A percentile compares a stretch with the other conserved stretches of the same genome.
These are phyloP conservation scores for Stemphylium beticola DNA, from an alignment of 2,329 filamentous ascomycete species.

Conservation along the genomic window DNA sequence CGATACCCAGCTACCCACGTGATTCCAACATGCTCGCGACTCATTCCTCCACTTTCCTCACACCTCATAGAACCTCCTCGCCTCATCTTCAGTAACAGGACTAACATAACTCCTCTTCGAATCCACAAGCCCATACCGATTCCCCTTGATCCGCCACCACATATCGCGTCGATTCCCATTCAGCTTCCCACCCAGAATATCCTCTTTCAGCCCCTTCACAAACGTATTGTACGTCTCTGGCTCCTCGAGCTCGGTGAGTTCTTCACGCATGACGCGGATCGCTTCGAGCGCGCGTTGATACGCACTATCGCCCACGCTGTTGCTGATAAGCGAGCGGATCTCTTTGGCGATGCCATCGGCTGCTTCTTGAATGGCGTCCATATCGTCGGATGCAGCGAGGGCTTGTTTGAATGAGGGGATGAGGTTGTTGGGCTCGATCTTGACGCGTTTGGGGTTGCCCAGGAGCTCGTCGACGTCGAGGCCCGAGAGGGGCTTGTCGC, in stretches of 20 bases:
- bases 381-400: slow-evolving; percentile 65
- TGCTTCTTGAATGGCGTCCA: slow-evolving; percentile 69
- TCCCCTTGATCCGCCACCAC: slow-evolving; percentile 75
- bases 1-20: no score
- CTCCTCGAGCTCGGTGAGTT: slow-evolving; percentile 76
- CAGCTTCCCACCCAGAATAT: slow-evolving; percentile 71
- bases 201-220: slow-evolving; percentile 72
- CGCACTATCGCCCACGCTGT: slow-evolving; percentile 75
- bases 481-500: slow-evolving; percentile 83
- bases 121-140: slow-evolving; percentile 75
- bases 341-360: slow-evolving; percentile 77
- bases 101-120: slow-evolving; percentile 67
- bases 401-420: slow-evolving; percentile 90
- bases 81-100: slow-evolving; percentile 72
- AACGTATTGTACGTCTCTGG: slow-evolving; percentile 79
- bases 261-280: slow-evolving; percentile 77
- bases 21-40: not conserved
- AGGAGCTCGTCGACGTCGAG: slow-evolving; percentile 86
- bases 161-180: slow-evolving; percentile 80
- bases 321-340: slow-evolving; percentile 70
- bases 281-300: slow-evolving; percentile 79
- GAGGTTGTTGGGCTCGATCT: slow-evolving; percentile 73
- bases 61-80: slow-evolving; percentile 52
- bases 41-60: not conserved
- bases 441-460: slow-evolving; percentile 61